Evolutionary conservation across 257 asterid genomes (phyloP).

Genomic region (Primulina huaijiensis): DNA sequence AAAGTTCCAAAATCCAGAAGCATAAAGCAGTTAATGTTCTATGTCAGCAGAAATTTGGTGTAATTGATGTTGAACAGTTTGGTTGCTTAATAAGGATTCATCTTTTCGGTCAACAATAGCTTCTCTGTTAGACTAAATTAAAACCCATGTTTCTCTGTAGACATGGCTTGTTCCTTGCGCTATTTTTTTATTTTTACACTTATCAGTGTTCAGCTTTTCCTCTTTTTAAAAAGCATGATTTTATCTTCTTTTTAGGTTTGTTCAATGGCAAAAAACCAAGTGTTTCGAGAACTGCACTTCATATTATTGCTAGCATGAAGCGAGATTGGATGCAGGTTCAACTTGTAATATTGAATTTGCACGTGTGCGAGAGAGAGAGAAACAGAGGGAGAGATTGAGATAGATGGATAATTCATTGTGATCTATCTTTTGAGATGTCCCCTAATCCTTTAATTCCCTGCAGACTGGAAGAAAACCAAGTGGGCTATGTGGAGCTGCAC

Average conservation of each 20-base stretch:
- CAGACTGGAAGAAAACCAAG: conserved; percentile 98
- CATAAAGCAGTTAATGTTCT: neutral
- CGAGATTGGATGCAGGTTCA: conserved; percentile 94
- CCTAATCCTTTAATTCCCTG: conserved; percentile 26
- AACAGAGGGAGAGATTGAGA: neutral
- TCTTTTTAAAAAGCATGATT: conserved; percentile 21
- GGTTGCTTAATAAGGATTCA: neutral
- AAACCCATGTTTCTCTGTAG: neutral
- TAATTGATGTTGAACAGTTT: neutral
- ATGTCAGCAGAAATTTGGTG: conserved; percentile 12
- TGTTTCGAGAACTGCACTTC: conserved; percentile 50
- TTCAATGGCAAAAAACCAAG: conserved; percentile 37
- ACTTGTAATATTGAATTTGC: neutral
- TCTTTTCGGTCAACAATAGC: conserved; percentile 10
- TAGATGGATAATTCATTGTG: neutral
- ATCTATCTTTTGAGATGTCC: conserved; percentile 10
- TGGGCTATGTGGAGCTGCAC: conserved; percentile 94
- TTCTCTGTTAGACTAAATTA: neutral
- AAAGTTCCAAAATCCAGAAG: conserved; percentile 4
- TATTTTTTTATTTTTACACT: neutral
- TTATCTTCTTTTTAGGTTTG: conserved; percentile 46
- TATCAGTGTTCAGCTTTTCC: conserved; percentile 5
- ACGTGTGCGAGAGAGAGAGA: conserved; percentile 14
- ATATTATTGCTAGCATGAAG: conserved; percentile 75
- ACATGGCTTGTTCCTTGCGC: neutral